Percentiles rank a stretch among this genome's conserved stretches.
Evolutionary conservation across 192 early-diverging fungal species (phyloP).

Genomic region (Coemansia sp.): DNA sequence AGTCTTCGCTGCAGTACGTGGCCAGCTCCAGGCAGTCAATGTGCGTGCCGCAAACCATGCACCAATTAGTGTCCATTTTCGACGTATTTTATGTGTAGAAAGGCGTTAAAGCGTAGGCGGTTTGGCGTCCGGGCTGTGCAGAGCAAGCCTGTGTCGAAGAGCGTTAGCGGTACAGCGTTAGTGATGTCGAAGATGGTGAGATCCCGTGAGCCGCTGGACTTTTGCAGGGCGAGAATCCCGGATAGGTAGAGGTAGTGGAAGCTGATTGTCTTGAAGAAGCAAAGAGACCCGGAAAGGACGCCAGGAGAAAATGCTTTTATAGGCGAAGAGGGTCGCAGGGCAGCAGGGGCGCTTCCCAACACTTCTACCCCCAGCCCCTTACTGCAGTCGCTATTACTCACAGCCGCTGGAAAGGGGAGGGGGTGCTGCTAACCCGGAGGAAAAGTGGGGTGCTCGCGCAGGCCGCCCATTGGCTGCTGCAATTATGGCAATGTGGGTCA

Average conservation of each 20-base stretch:
- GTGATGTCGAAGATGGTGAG: neutral
- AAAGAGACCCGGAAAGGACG: neutral
- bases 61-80: conserved; percentile 52
- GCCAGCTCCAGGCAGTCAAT: conserved; percentile 48
- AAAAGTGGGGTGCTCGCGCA: conserved; percentile 11
- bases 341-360: conserved; percentile 3
- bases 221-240: neutral
- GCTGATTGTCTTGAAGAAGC: conserved; percentile 1
- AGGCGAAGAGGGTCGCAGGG: neutral
- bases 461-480: conserved; percentile 12
- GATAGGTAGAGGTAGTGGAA: neutral
- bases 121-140: neutral
- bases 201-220: neutral
- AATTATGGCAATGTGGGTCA: neutral
- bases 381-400: conserved; percentile 6
- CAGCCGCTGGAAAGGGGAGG: conserved; percentile 3
- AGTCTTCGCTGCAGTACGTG: conserved; percentile 45
- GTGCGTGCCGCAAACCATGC: conserved; percentile 53
- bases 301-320: conserved; percentile 7
- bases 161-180: neutral
- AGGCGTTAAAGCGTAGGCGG: neutral
- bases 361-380: conserved; percentile 9
- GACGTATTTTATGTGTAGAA: neutral
- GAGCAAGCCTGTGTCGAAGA: neutral
- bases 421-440: neutral